phyloP scores from a whole-genome alignment of 805 yeast genomes.

The Ogataea kodamae region DNA sequence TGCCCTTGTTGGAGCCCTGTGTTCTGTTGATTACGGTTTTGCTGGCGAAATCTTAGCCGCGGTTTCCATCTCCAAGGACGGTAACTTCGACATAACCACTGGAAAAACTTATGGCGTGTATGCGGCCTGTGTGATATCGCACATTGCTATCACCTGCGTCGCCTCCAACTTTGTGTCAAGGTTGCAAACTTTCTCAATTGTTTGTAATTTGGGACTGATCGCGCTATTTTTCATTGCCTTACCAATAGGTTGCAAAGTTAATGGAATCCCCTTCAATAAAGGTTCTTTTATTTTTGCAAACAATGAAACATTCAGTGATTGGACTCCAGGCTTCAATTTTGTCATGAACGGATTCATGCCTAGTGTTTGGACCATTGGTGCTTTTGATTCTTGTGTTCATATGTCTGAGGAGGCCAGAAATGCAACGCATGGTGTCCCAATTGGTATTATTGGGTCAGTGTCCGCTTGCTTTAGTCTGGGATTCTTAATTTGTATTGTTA shows the following conservation, averaged over 20 bases:
- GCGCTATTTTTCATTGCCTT: slow-evolving; percentile 42
- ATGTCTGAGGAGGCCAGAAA: slow-evolving; percentile 47
- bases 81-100: slow-evolving; percentile 37
- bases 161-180: slow-evolving; percentile 39
- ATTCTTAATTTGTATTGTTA: slow-evolving; percentile 39
- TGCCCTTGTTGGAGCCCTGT: slow-evolving; percentile 41
- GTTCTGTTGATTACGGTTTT: slow-evolving; percentile 44
- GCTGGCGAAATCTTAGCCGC: slow-evolving; percentile 43
- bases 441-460: slow-evolving; percentile 47
- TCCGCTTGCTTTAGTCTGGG: slow-evolving; percentile 41
- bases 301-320: slow-evolving; percentile 34
- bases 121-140: slow-evolving; percentile 40
- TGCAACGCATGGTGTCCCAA: slow-evolving; percentile 41
- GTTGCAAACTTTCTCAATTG: slow-evolving; percentile 40
- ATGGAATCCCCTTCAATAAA: slow-evolving; percentile 27
- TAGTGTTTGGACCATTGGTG: slow-evolving; percentile 50
- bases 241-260: slow-evolving; percentile 39
- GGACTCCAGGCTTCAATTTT: slow-evolving; percentile 39
- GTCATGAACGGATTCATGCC: slow-evolving; percentile 43
- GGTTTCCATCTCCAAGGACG: slow-evolving; percentile 39
- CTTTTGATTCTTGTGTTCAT: slow-evolving; percentile 49
- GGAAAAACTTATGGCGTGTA: slow-evolving; percentile 42
- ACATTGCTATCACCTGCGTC: slow-evolving; percentile 36
- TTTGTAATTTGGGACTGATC: slow-evolving; percentile 36
- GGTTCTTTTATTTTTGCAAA: slow-evolving; percentile 38